Base-by-base conservation (phyloP, 176 grass and related monocot species). In the Aegilops umbellulata region DNA sequence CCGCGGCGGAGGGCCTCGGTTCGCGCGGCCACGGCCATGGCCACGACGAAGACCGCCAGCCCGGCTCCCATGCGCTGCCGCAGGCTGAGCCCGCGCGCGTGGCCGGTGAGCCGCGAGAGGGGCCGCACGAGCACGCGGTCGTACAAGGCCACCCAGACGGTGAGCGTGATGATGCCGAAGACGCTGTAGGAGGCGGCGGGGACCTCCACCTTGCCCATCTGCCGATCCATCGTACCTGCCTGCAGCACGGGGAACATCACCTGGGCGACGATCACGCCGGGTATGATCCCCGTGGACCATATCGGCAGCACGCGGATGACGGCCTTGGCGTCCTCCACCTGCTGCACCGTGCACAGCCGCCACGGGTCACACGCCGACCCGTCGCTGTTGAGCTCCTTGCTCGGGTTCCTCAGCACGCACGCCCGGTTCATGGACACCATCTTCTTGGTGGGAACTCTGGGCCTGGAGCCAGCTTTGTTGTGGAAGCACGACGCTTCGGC, bases 281-380 rank as follows among this genome's bases (percentile, higher is more conserved):
- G 67, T 4, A 95, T 77, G 80, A 95, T 89, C 29, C 88, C 81
- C 17, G 94, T 85, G 8, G 94, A 95, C 91, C 94, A 95, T 31
- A 95, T 89, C 10, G 94, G 94, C 4, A 95, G 80, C 81, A 95
- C 88, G 32, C 89, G 86, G 72, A 93, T 61, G 60, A 86, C 32
- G 10, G 94, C 80, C 79, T 95, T 95, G 10, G 79, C n/a, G 60
- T 85, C 82, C 60, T 95, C 91, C 58, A 95, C 91, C 76, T 91
- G 94, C 78, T 95, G 86, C 74, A 95, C 91, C n/a, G 91, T 91
- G 87, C 94, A 95, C 36, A 91, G 81, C 65, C 57, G 44, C 83
- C 87, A 86, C 3, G 82, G 83, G 34, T 87, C 69, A 22, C 42
- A 72, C 66, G 76, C 58, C 61, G 57, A 53, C 8, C 77, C 82